Evolutionary conservation across 441 rosid species (phyloP), one percentile per base, ranked within the genome.

Genomic region (Lagerstroemia fauriei): DNA sequence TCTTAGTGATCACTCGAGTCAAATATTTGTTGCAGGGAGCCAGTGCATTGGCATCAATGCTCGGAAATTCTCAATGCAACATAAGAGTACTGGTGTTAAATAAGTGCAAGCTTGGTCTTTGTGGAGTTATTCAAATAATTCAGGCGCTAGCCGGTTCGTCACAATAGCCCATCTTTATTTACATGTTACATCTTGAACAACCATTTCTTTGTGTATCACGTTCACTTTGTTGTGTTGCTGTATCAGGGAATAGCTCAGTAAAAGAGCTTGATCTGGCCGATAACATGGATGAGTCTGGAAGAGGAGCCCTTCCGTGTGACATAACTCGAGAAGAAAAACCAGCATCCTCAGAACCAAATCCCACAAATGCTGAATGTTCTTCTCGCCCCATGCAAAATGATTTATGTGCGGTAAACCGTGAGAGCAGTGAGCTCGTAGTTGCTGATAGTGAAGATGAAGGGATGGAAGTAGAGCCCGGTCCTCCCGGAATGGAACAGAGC

Each of bases 371-470:
- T 34, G 79, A 86, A 77, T 76, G 85, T 75, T 83, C 88, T 70
- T 51, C 80, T 41, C 84, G 80, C 84, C 80, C 83, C 81, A 20
- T 56, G 11, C 63, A 29, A 6, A n/a, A 84, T 47, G 84, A 44
- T 50, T 41, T 83, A 73, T 91, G 93, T 83, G 85, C 70, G 38
- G 50, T 82, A 80, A 87, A 84, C 87, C 86, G 85, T 16, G 86
- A 88, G 31, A 85, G 85, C 83, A 78, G 85, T 83, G 81, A 80
- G 70, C 92, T 95, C 4, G 93, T 92, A 90, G 97, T 93, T 76
- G 95, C 97, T n/a, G 99, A 95, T 83, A 96, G 98, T 76, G 96
- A 95, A 90, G 99, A 95, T 80, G 89, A 89, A 27, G 75, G 86
- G 66, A 63, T 47, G 13, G 76, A 50, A 77, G 83, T 12, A 76